phyloP scores from a whole-genome alignment of 1,139 yeast species.

The Nakaseomyces glabratus region DNA sequence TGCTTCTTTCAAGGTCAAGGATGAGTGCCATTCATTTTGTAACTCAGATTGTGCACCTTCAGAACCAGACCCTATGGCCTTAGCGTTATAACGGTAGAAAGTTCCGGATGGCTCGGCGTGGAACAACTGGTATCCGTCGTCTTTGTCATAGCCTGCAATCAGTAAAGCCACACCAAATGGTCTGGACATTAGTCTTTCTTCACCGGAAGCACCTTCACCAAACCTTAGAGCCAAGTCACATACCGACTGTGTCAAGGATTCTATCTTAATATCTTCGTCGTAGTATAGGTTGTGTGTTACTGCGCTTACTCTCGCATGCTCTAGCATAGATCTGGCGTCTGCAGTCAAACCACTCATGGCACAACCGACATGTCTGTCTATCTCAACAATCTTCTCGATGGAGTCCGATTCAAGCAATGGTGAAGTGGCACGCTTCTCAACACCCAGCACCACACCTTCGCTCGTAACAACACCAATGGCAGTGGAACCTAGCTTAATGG shows the following conservation, averaged over 20 bases:
- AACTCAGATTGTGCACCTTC: slow-evolving; percentile 99
- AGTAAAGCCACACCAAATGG: slow-evolving; percentile 98
- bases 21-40: slow-evolving; percentile 93
- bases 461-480: slow-evolving; percentile 97
- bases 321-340: slow-evolving; percentile 97
- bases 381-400: slow-evolving; percentile 92
- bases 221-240: slow-evolving; percentile 95
- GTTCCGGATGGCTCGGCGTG: slow-evolving; percentile 99
- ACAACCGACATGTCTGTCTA: slow-evolving; percentile 91
- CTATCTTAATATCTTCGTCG: slow-evolving; percentile 89
- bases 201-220: slow-evolving; percentile 98
- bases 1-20: slow-evolving; percentile 88
- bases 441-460: slow-evolving; percentile 93
- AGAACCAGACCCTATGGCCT: slow-evolving; percentile 97
- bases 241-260: slow-evolving; percentile 89
- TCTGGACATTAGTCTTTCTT: slow-evolving; percentile 93
- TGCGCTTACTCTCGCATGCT: slow-evolving; percentile 91
- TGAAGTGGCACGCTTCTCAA: slow-evolving; percentile 94
- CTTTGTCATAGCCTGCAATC: slow-evolving; percentile 88
- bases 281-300: slow-evolving; percentile 82
- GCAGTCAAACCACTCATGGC: slow-evolving; percentile 99
- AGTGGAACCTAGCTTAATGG: slow-evolving; percentile 87
- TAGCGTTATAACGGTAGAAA: slow-evolving; percentile 93
- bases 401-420: slow-evolving; percentile 84
- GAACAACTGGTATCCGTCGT: slow-evolving; percentile 90